These are phyloP conservation scores for Solanum hybrid DNA, from an alignment of 305 asterid species.

Conservation along the genomic window DNA sequence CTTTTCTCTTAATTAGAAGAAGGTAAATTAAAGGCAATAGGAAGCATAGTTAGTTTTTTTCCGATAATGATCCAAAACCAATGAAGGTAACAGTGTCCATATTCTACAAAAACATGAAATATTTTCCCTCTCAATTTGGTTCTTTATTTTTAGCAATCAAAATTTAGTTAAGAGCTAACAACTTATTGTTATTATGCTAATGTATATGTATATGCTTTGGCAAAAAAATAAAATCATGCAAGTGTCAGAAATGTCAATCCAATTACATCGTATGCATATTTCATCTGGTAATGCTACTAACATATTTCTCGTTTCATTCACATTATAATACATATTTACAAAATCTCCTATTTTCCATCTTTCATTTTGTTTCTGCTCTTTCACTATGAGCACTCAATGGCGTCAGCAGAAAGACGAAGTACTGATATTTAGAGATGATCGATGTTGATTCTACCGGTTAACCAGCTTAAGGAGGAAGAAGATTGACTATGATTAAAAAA, in stretches of 20 bases:
- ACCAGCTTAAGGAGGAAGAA: not conserved
- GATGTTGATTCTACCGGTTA: not conserved
- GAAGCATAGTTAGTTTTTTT: too few relatives aligned
- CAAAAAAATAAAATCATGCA: too few relatives aligned
- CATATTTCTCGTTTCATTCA: not conserved
- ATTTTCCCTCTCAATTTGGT: not conserved
- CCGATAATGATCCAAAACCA: too few relatives aligned
- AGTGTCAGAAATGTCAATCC: not conserved
- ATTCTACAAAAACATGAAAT: not conserved
- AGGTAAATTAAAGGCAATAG: too few relatives aligned
- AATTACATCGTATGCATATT: not conserved
- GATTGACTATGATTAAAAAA: too few relatives aligned
- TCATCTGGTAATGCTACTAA: not conserved
- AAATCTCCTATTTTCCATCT: not conserved
- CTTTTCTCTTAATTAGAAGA: too few relatives aligned
- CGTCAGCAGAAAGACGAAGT: not conserved
- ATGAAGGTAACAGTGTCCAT: too few relatives aligned
- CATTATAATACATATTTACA: too few relatives aligned
- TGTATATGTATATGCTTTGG: too few relatives aligned
- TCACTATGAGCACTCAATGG: not conserved
- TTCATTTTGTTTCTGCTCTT: not conserved
- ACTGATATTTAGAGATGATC: not conserved
- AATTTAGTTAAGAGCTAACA: not conserved
- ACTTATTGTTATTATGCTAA: not conserved
- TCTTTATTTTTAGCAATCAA: not conserved